A percentile compares a stretch with the other conserved stretches of the same genome.
These are phyloP conservation scores for Saccharomyces pastorianus DNA, from an alignment of 1,139 yeast species.

Conservation along the genomic window DNA sequence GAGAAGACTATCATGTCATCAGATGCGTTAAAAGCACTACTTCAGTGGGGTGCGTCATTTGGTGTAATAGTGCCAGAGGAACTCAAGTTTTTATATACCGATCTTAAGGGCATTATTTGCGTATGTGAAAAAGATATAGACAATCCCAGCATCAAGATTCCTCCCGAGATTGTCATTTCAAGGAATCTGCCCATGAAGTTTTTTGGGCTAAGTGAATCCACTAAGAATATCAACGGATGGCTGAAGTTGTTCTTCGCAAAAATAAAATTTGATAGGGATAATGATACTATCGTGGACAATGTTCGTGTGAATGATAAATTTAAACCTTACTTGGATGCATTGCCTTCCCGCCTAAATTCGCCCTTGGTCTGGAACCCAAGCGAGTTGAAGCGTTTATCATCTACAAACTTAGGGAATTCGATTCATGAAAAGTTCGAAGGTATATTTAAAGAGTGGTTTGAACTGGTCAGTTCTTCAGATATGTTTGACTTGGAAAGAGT, in stretches of 20 bases:
- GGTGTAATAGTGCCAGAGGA: conserved; percentile 5
- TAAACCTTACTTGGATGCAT: conserved; percentile 44
- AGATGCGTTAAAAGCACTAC: neutral
- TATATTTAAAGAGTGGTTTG: conserved; percentile 31
- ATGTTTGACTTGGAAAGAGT: neutral
- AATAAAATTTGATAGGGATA: conserved; percentile 31
- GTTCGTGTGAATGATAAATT: conserved; percentile 25
- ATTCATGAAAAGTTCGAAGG: conserved; percentile 29
- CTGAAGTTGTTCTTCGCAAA: conserved; percentile 45
- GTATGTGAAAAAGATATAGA: conserved; percentile 4
- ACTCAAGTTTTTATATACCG: conserved; percentile 3
- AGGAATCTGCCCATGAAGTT: conserved; percentile 37
- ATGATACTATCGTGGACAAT: conserved; percentile 12
- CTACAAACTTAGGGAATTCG: conserved; percentile 48
- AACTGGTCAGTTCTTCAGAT: conserved; percentile 3
- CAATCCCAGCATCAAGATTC: conserved; percentile 32
- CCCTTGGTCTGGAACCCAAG: conserved; percentile 58
- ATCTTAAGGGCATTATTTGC: neutral
- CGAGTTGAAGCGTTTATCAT: conserved; percentile 45
- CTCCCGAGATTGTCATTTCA: conserved; percentile 37
- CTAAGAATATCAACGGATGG: conserved; percentile 31
- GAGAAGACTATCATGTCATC: neutral
- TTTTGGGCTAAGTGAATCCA: conserved; percentile 25
- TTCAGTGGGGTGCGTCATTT: neutral
- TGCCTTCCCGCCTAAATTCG: conserved; percentile 52